A percentile compares a stretch with the other conserved stretches of the same genome.
These are phyloP conservation scores for Podospora tetraspora DNA, from an alignment of 495 filamentous ascomycete species.

Conservation along the genomic window DNA sequence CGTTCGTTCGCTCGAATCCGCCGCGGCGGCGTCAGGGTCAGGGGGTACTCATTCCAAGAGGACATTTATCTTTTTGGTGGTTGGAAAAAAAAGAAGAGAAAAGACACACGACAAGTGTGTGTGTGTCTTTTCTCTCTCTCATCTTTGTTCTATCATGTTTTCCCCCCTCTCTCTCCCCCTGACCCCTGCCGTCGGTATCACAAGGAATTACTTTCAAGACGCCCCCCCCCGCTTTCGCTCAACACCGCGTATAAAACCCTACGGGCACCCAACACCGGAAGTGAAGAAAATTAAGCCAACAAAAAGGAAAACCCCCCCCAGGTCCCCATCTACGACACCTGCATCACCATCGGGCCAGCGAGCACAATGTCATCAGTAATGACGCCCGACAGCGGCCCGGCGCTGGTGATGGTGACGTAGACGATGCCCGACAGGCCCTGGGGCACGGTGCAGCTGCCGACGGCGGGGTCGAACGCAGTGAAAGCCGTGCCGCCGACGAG, in stretches of 20 bases:
- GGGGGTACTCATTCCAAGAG: not conserved
- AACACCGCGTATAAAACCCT: not conserved
- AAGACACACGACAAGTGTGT: not conserved
- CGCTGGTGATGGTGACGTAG: constrained; percentile 49
- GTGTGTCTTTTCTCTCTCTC: not conserved
- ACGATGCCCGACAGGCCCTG: constrained; percentile 48
- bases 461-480: constrained; percentile 34
- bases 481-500: constrained; percentile 49
- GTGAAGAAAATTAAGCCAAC: not conserved
- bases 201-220: not conserved
- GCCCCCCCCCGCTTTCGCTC: not conserved
- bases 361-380: constrained; percentile 49
- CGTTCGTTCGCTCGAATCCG: not conserved
- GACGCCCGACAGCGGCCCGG: constrained; percentile 35
- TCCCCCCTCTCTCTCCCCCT: not conserved
- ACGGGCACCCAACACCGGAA: not conserved
- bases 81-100: not conserved
- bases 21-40: not conserved
- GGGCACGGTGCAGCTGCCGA: constrained; percentile 47
- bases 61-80: not conserved
- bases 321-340: constrained; percentile 37
- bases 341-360: constrained; percentile 49
- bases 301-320: not conserved
- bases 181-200: not conserved
- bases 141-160: not conserved